phyloP scores from a whole-genome alignment of 495 filamentous ascomycete species.

The Oleoguttula mirabilis region DNA sequence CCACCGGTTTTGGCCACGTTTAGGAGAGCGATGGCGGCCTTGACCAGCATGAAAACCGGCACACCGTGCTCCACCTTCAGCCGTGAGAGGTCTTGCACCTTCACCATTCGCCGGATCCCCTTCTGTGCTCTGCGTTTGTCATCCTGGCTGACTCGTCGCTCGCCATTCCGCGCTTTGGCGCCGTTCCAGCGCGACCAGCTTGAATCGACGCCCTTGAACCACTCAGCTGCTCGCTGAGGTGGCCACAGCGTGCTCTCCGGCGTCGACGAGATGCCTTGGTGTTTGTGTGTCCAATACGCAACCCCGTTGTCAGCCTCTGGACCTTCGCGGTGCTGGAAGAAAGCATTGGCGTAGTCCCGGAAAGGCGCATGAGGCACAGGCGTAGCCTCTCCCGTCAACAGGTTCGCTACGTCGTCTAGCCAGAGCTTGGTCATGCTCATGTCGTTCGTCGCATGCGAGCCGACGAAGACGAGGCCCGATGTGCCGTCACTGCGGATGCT shows the following conservation, averaged over 20 bases:
- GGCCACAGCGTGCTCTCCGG: constrained; percentile 3
- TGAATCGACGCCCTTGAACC: constrained; percentile 4
- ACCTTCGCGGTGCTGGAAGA: constrained; percentile 2
- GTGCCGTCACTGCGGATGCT: constrained; percentile 1
- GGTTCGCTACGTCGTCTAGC: constrained; percentile 1
- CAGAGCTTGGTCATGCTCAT: constrained; percentile 11
- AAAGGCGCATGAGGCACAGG: constrained; percentile 3
- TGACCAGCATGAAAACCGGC: constrained; percentile 13
- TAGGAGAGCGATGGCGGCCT: constrained; percentile 11
- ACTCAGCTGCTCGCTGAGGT: constrained; percentile 3
- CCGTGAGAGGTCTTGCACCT: constrained; percentile 1
- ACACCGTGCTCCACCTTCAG: constrained; percentile 8
- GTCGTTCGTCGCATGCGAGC: constrained; percentile 7
- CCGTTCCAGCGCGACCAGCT: constrained; percentile 6
- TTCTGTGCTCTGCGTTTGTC: constrained; percentile 3
- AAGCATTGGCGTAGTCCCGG: constrained; percentile 10
- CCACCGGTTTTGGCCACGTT: constrained; percentile 6
- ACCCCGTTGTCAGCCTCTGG: constrained; percentile 3
- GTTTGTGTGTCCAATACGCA: constrained; percentile 7
- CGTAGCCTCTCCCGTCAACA: neutral
- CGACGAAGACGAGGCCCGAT: constrained; percentile 6
- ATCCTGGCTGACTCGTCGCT: neutral
- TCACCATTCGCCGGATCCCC: constrained; percentile 5
- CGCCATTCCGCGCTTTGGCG: constrained; percentile 1
- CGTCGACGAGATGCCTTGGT: neutral